These are phyloP conservation scores for Craspedostauros australis DNA, from an alignment of 108 stramenopile species.

Conservation along the genomic window DNA sequence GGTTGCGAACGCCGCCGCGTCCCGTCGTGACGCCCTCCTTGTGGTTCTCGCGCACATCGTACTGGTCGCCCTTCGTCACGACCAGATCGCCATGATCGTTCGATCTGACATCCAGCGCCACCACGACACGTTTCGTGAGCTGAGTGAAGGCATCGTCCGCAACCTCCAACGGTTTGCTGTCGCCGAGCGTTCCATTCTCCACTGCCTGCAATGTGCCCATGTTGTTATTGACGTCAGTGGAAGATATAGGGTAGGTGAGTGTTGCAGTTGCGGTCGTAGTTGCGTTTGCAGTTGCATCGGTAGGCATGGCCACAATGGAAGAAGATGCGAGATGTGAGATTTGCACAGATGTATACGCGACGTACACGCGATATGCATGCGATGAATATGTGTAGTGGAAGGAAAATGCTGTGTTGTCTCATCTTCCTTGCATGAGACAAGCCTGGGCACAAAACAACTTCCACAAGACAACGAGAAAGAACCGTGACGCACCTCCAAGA, in stretches of 20 bases:
- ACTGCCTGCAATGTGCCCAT: conserved; percentile 40
- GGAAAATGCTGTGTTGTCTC: no score
- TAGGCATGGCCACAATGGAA: no score
- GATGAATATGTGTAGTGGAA: neutral
- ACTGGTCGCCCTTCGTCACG: conserved; percentile 99
- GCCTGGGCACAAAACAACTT: neutral
- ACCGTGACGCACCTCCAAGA: conserved; percentile 58
- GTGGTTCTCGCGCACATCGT: conserved; percentile 94
- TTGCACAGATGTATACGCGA: neutral
- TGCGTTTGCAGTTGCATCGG: no score
- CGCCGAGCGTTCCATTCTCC: conserved; percentile 60
- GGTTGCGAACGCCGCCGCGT: conserved; percentile 92
- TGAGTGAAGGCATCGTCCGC: conserved; percentile 42
- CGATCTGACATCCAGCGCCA: conserved; percentile 92
- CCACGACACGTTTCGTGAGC: conserved; percentile 86
- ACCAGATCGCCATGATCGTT: conserved; percentile 97
- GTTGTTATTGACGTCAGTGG: neutral
- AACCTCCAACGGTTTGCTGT: conserved; percentile 40
- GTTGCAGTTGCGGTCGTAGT: no score
- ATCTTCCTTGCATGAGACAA: no score
- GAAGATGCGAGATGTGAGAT: no score
- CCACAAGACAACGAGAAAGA: neutral
- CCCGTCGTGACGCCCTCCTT: conserved; percentile 54
- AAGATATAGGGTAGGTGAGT: no score
- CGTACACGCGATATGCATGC: neutral